A percentile compares a stretch with the other conserved stretches of the same genome.
phyloP scores from a whole-genome alignment of 371 early-diverging fungal genomes.

The Massospora cicadina region DNA sequence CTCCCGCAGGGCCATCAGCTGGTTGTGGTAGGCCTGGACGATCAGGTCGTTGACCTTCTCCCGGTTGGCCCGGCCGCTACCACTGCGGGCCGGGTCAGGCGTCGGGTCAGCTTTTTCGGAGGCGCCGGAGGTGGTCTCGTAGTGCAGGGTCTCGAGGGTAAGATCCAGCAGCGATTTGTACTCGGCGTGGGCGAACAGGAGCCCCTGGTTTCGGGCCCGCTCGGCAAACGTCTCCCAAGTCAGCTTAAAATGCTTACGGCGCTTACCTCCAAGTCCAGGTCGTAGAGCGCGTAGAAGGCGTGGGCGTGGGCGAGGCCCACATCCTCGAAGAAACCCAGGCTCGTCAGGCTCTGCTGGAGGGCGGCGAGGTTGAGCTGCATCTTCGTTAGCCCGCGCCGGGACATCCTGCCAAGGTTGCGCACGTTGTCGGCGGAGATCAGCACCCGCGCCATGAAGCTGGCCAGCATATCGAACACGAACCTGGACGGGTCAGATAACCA shows the following conservation, averaged over 20 bases:
- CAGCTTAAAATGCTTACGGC: neutral
- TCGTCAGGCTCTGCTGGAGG: slow-evolving; percentile 71
- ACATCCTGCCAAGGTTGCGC: slow-evolving; percentile 48
- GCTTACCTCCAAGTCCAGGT: slow-evolving; percentile 32
- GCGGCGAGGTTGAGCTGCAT: slow-evolving; percentile 67
- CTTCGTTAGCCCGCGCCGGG: slow-evolving; percentile 51
- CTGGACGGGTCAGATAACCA: slow-evolving; percentile 15
- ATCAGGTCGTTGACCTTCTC: neutral
- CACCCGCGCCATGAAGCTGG: slow-evolving; percentile 48
- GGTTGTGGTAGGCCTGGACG: slow-evolving; percentile 3
- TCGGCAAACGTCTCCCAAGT: neutral
- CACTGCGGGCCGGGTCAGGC: neutral
- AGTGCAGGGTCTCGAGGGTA: neutral
- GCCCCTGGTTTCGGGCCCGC: neutral
- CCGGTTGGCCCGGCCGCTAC: neutral
- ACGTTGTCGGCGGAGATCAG: slow-evolving; percentile 43
- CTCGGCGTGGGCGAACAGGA: neutral
- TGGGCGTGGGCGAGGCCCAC: slow-evolving; percentile 50
- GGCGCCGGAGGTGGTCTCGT: neutral
- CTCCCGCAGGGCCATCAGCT: neutral
- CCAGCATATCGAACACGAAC: slow-evolving; percentile 68
- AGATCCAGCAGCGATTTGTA: slow-evolving; percentile 8
- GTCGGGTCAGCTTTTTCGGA: neutral
- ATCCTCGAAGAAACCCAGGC: slow-evolving; percentile 44
- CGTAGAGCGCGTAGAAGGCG: slow-evolving; percentile 52